phyloP scores from a whole-genome alignment of 1,139 yeast species.

The Taiozyma onychis region DNA sequence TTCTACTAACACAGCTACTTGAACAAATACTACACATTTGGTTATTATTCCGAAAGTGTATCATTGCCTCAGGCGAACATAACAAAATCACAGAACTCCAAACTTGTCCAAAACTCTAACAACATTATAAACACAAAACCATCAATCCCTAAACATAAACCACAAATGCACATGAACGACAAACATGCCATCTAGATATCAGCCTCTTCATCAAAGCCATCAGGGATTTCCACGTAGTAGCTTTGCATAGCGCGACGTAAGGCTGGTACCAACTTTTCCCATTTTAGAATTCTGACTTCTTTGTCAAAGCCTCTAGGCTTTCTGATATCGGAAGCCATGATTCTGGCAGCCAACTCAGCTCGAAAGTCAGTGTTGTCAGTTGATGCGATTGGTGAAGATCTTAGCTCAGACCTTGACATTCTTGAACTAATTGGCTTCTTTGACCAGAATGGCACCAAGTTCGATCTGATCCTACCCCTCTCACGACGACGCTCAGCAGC shows the following conservation, averaged over 20 bases:
- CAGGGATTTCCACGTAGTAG: conserved; percentile 50
- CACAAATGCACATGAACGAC: neutral
- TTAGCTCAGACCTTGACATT: conserved; percentile 25
- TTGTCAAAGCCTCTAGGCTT: conserved; percentile 66
- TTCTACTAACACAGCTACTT: no score
- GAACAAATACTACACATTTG: neutral
- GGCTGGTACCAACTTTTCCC: conserved; percentile 58
- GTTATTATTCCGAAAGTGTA: neutral
- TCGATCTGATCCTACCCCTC: conserved; percentile 58
- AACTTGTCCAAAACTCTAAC: neutral
- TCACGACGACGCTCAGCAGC: conserved; percentile 47
- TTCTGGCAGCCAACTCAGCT: conserved; percentile 53
- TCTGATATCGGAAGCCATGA: conserved; percentile 58
- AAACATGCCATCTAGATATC: neutral
- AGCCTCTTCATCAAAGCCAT: conserved; percentile 9
- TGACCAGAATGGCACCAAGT: conserved; percentile 65
- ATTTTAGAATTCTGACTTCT: conserved; percentile 55
- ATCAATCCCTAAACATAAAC: neutral
- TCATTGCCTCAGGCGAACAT: neutral
- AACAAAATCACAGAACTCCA: neutral
- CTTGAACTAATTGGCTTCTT: conserved; percentile 53
- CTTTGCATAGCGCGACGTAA: conserved; percentile 58
- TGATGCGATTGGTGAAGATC: conserved; percentile 17
- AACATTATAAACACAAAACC: neutral
- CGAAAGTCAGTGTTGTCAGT: conserved; percentile 33